Percentiles rank a stretch among this genome's conserved stretches.
These are phyloP conservation scores for Hydnum rufescens DNA, from an alignment of 768 basidiomycete species.

Conservation along the genomic window DNA sequence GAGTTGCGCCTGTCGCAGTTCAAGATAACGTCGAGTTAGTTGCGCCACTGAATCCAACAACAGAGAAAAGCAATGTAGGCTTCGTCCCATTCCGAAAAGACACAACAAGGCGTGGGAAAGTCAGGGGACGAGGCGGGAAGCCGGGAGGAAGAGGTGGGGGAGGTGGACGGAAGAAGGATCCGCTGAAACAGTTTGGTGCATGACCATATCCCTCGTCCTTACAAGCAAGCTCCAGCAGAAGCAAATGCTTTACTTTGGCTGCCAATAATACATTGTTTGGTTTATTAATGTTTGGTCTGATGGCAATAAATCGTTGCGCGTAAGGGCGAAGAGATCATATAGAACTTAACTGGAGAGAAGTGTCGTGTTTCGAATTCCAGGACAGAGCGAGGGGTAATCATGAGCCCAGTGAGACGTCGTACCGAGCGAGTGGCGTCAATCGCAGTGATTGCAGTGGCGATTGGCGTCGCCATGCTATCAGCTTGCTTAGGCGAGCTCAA, in stretches of 20 bases:
- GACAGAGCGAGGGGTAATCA: too few species aligned
- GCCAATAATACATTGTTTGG: too few species aligned
- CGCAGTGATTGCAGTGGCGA: not conserved
- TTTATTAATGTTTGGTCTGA: too few species aligned
- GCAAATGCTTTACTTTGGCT: too few species aligned
- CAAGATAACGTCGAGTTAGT: not conserved
- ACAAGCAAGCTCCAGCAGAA: too few species aligned
- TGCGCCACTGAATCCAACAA: constrained; percentile 1
- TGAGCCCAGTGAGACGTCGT: not conserved
- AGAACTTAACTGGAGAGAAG: too few species aligned
- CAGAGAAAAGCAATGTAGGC: constrained; percentile 21
- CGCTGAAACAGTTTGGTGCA: constrained; percentile 73
- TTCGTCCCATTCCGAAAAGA: constrained; percentile 61
- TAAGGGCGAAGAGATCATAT: too few species aligned
- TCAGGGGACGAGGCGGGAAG: constrained; percentile 30
- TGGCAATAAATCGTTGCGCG: too few species aligned
- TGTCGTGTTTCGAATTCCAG: too few species aligned
- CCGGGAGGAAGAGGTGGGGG: constrained; percentile 26
- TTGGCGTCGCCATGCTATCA: too few species aligned
- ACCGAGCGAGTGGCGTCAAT: not conserved
- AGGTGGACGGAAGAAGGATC: constrained; percentile 59
- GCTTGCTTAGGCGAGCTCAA: too few species aligned
- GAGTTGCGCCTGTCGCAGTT: constrained; percentile 37
- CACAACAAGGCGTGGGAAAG: constrained; percentile 26
- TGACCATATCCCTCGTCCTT: too few species aligned